Evolutionary conservation across 2,329 filamentous ascomycete genomes (phyloP), one percentile per base, ranked within the genome.

Genomic region (Thielaviopsis euricoi): DNA sequence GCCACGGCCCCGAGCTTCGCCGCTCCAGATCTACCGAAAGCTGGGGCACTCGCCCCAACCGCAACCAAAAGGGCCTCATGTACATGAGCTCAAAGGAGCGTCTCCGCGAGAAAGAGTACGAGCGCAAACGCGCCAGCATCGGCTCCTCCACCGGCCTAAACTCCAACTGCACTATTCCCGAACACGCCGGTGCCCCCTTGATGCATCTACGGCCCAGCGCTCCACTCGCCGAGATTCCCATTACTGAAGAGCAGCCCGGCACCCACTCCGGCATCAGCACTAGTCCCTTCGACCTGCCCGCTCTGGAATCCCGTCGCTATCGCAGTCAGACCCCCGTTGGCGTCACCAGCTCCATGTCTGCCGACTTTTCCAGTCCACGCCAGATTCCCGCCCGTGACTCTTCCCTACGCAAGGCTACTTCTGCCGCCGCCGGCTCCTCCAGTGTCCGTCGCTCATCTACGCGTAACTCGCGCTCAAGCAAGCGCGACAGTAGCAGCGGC

Each of bases 41-140:
- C 66, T 84, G 81, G 80, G 77, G 77, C 21, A 78, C 73, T 66
- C 83, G 80, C 65, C 70, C 75, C 48, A 68, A 68, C 2, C 74
- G 80, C 26, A 71, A 71, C 58, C 69, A 77, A 61, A 80, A 77
- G 66, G 78, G 82, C 2, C 70, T 87, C 65, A 82, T 83, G 77
- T 86, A 87, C 65, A 87, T 85, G 82, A 82, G 77, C 70, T 87
- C 85, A 52, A 83, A 79, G 65, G 85, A 88, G 67, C 75, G 76
- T 29, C 70, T 87, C 52, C 76, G 78, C 52, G 80, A 82, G 55
- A 81, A 76, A 62, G 82, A 86, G 62, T 70, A 71, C 3, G 82
- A 86, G 62, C 77, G 78, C 63, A 84, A 79, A 64, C 75, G 81
- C 48, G 65, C 71, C n/a, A 76, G 70, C 63, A 63, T 71, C 61